Base-by-base conservation (phyloP, 2,329 filamentous ascomycete species). In the Colletotrichum sojae region DNA sequence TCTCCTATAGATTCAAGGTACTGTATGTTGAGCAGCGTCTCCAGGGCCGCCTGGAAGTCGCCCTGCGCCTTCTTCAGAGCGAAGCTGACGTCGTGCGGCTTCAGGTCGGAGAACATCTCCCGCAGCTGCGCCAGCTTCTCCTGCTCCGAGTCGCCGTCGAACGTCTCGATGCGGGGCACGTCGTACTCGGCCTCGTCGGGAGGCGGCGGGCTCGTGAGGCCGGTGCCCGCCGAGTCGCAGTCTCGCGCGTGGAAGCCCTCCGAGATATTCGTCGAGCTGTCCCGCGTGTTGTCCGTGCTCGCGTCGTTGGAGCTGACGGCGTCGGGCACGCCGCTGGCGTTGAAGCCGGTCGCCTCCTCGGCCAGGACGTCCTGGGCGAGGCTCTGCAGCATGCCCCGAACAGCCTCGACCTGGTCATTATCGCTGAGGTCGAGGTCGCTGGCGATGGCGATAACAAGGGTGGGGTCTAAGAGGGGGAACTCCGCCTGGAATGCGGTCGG, bases 11-110 rank as follows among this genome's bases (percentile, higher is more conserved):
- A 89, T 67, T 94, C 89, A 5, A 98, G 90, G 75, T 91, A 94
- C 20, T 92, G 89, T 15, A 94, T 85, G 72, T 92, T 97, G 39
- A 98, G 86, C 13, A 98, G 83, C 67, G 94, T 90, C 74, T 97
- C 94, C 71, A 97, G 90, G 1, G 94, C 89, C 15, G 85, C 84
- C 67, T 90, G 88, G 46, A 93, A 88, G 72, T 94, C 89, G 0
- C 91, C 89, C 12, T 88, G 85, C 36, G 85, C 88, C 75, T 93
- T 93, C 72, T 88, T 89, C 58, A 97, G 80, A 0, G 90, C 88
- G 71, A 90, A 87, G 49, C 83, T 82, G 31, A 97, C 85, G 49
- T 93, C 91, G 55, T 90, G 88, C 0, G 82, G 82, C 54, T 90
- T 91, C 49, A 95, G 83, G 1, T 85, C 87, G 0, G 91, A 88